Base-by-base conservation (phyloP, 2,329 filamentous ascomycete genomes). In the Phialophora verrucosa region DNA sequence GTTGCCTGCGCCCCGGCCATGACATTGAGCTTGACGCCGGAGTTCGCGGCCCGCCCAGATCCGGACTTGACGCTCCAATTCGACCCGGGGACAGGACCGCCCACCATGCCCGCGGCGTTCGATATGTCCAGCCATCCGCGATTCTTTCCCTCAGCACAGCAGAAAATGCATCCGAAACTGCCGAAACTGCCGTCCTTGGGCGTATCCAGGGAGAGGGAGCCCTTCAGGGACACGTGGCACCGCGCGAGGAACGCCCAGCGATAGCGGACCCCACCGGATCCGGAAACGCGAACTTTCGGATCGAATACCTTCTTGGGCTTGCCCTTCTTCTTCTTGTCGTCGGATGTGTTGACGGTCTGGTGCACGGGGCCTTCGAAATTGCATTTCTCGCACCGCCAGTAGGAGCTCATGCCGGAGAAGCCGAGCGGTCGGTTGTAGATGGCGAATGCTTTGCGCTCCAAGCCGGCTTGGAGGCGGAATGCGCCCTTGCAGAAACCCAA, bases 171-270 rank as follows among this genome's bases (percentile, higher is more conserved):
- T 25, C 78, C 80, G 69, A 78, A 83, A 3, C 71, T 75, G 6
- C 72, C 72, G 49, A 72, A 67, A 8, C 59, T 66, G n/a, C 71
- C 72, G n/a, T 64, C 63, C 27, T 59, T 47, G 29, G 69, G 58
- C 0, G 74, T 71, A 23, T 75, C 75, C 12, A 14, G 27, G 1
- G 59, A 63, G 7, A 65, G 59, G 59, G 64, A 61, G 2, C 63
- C 66, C 54, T 76, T 78, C 63, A 77, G 71, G 2, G 76, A 66
- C 11, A 82, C 75, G 70, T 84, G 81, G 23, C 74, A 78, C 69
- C 83, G 82, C 10, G 81, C 81, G 2, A 84, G 74, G 64, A 83
- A 84, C 6, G 74, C 70, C 80, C 81, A 83, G 11, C 81, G 79
- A 65, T 80, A 82, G 14, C 77, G 76, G 7, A 84, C 73, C 0